phyloP scores from a whole-genome alignment of 228 moss, liverwort and hornwort genomes.

The Sphagnum magellanicum region DNA sequence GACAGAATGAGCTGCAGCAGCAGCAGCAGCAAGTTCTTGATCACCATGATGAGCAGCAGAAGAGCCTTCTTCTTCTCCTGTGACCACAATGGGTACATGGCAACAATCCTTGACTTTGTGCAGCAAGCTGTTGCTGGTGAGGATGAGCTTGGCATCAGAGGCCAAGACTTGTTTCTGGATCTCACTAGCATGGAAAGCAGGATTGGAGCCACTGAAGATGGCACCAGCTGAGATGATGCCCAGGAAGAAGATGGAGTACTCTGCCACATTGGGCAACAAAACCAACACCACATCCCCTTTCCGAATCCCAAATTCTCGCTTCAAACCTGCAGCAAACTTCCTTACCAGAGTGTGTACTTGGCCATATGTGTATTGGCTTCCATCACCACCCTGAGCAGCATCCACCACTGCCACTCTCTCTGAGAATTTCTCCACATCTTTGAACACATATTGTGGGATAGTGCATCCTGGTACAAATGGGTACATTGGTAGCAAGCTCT shows the following conservation, averaged over 20 bases:
- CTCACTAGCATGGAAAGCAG: constrained; percentile 67
- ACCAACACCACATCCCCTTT: constrained; percentile 91
- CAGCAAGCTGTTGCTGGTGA: constrained; percentile 34
- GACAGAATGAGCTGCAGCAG: constrained; percentile 16
- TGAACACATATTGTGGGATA: constrained; percentile 65
- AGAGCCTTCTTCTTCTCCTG: constrained; percentile 12
- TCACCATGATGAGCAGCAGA: neutral
- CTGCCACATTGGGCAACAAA: constrained; percentile 74
- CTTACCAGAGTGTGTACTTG: constrained; percentile 44
- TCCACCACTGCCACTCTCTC: constrained; percentile 75
- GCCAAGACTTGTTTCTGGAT: constrained; percentile 55
- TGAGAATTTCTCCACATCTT: constrained; percentile 38
- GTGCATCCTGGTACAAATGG: constrained; percentile 40
- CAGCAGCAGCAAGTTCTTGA: neutral
- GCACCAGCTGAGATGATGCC: constrained; percentile 79
- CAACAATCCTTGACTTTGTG: constrained; percentile 25
- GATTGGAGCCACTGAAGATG: constrained; percentile 80
- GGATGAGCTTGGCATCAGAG: constrained; percentile 70
- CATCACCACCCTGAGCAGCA: constrained; percentile 36
- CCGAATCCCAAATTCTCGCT: constrained; percentile 34
- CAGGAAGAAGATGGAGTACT: constrained; percentile 80
- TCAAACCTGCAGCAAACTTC: constrained; percentile 61
- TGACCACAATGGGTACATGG: constrained; percentile 49
- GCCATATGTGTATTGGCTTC: constrained; percentile 66
- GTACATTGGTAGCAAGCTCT: constrained; percentile 42